Conservation (phyloP, 1,284 basidiomycete genomes). For the Cryptococcus sp. region DNA sequence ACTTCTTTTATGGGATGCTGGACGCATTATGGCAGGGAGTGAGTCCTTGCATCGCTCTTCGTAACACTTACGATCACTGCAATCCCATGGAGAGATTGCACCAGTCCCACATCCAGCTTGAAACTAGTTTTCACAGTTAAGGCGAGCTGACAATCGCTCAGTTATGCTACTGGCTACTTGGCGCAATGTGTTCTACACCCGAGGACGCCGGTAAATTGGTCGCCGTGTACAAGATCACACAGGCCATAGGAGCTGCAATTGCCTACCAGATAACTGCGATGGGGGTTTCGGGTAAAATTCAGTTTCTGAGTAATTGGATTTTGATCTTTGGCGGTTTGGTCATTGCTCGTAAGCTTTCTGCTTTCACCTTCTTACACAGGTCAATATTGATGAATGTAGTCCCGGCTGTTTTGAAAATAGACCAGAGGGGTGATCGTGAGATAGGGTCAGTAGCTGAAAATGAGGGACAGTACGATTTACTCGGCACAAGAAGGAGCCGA, state of each 20-base stretch:
- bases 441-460: too few species aligned
- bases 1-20: conserved; percentile 35
- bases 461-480: too few species aligned
- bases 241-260: conserved; percentile 15
- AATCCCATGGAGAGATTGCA: background rate
- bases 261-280: conserved; percentile 8
- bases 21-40: conserved; percentile 41
- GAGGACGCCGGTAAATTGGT: conserved; percentile 18
- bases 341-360: conserved; percentile 2
- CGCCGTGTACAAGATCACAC: conserved; percentile 21
- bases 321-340: conserved; percentile 12
- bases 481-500: too few species aligned
- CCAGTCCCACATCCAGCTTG: background rate
- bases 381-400: background rate
- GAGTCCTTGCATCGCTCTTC: background rate
- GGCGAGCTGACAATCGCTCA: background rate
- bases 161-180: conserved; percentile 26
- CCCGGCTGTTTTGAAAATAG: background rate
- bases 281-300: background rate
- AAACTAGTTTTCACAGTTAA: background rate
- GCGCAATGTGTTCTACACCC: conserved; percentile 19
- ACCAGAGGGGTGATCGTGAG: too few species aligned
- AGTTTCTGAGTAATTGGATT: conserved; percentile 21
- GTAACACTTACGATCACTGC: background rate
- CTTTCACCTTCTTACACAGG: background rate